Conservation (phyloP, 768 basidiomycete species). For the Mrakia frigida region DNA sequence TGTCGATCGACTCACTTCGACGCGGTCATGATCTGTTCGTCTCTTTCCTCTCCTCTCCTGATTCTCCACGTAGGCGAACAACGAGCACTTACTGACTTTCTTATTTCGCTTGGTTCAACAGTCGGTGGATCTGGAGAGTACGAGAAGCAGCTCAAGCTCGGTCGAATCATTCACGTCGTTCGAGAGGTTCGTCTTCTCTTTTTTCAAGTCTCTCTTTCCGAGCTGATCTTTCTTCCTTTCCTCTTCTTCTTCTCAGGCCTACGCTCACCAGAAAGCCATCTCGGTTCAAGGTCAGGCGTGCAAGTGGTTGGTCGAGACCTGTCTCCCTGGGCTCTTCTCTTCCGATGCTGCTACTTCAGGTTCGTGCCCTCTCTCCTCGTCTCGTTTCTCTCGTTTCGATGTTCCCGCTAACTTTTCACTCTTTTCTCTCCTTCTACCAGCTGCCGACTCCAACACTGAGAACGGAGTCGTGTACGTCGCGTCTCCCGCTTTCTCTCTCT, state of each 20-base stretch:
- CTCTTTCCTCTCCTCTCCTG: no score
- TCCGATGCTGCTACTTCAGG: constrained; percentile 34
- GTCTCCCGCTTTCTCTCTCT: no score
- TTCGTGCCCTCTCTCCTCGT: no score
- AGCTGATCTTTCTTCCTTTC: no score
- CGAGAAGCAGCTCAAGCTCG: constrained; percentile 58
- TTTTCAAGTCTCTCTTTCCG: not conserved
- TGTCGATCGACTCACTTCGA: constrained; percentile 81
- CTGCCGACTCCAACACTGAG: constrained; percentile 38
- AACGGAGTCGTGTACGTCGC: constrained; percentile 44
- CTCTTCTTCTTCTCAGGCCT: constrained; percentile 47
- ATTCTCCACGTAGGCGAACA: not conserved
- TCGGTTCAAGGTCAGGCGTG: constrained; percentile 60
- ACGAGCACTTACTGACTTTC: not conserved
- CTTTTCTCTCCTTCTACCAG: no score
- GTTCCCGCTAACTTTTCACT: no score
- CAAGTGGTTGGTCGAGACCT: constrained; percentile 43
- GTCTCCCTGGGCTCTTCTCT: constrained; percentile 42
- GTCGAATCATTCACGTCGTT: constrained; percentile 72
- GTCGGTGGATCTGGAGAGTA: constrained; percentile 57
- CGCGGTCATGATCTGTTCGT: constrained; percentile 59
- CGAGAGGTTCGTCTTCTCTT: constrained; percentile 50
- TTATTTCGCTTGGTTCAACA: not conserved
- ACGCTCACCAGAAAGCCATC: constrained; percentile 79
- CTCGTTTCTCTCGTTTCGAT: no score